Base-by-base conservation (phyloP, 805 yeast genomes). In the Cyberlindnera euphorbiae region DNA sequence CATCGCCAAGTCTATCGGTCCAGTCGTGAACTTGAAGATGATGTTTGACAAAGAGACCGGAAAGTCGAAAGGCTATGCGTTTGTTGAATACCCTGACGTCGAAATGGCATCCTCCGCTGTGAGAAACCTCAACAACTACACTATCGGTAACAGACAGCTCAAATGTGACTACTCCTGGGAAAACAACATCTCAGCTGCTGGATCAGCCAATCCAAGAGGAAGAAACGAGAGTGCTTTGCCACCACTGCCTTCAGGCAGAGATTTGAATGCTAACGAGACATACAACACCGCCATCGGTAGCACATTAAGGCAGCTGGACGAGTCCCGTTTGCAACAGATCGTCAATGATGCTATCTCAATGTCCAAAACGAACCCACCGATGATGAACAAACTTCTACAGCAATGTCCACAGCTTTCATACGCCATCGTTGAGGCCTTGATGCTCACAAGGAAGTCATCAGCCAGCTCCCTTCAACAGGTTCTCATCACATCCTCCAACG, bases 71-170 rank as follows among this genome's bases (percentile, higher is more conserved):
- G 97, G 97, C 1, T 85, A 78, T 53, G 95, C 95, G 5, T 85
- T 84, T 51, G 81, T 90, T 13, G 89, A 83, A 50, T 90, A 83
- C 56, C 73, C 41, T 38, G 70, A 90, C 56, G 64, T 74, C 10
- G 95, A 85, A 49, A 83, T 96, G 0, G 96, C 96, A 5, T 77
- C 85, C 2, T 79, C 90, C 14, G 97, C 97, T 0, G 95, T 88
- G 18, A 67, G 97, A 44, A 90, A 90, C 61, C 64, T 90, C 45
- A 84, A 85, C 58, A 82, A 85, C 45, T 82, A 80, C 60, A 70
- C 73, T 28, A 75, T 86, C 38, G 95, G 95, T 1, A 73, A 72
- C 30, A 63, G 96, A 45, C 69, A 63, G 26, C 59, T 90, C 33
- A 75, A 81, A 45, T 93, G 96, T 50, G 82, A 86, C 23, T 82